These are phyloP conservation scores for Gymnopus androsaceus DNA, from an alignment of 1,284 basidiomycete species.

Conservation along the genomic window DNA sequence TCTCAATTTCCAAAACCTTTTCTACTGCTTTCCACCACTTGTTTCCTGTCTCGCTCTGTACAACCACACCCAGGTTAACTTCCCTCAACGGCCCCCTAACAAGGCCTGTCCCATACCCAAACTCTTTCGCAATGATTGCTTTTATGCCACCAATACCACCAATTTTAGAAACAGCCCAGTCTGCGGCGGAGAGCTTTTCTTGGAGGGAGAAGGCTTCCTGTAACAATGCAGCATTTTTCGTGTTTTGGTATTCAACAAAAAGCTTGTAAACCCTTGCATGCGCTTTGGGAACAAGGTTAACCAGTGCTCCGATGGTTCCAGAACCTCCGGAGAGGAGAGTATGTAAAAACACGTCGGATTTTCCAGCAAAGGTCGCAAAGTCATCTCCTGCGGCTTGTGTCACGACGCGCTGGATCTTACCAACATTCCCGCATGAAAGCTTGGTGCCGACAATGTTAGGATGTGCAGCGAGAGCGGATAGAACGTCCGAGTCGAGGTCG, in stretches of 20 bases:
- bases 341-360: conserved; percentile 67
- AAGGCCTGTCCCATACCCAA: conserved; percentile 63
- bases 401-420: conserved; percentile 82
- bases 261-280: conserved; percentile 64
- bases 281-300: conserved; percentile 77
- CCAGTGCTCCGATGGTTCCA: conserved; percentile 74
- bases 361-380: conserved; percentile 68
- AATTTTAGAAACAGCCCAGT: conserved; percentile 71
- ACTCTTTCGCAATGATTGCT: conserved; percentile 66
- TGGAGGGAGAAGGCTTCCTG: conserved; percentile 73
- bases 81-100: conserved; percentile 62
- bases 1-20: conserved; percentile 68
- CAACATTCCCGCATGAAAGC: conserved; percentile 83
- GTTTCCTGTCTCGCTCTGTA: conserved; percentile 22
- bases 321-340: conserved; percentile 69
- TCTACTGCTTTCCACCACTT: conserved; percentile 41
- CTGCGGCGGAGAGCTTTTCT: conserved; percentile 68
- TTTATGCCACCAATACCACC: conserved; percentile 76
- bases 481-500: conserved; percentile 84
- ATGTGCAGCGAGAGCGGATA: conserved; percentile 73
- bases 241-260: conserved; percentile 57
- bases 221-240: conserved; percentile 18
- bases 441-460: conserved; percentile 90
- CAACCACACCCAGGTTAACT: conserved; percentile 31
- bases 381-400: conserved; percentile 39